Evolutionary conservation across 116 monocot genomes (phyloP), one percentile per base, ranked within the genome.

Genomic region (Dioscorea cayenensis): DNA sequence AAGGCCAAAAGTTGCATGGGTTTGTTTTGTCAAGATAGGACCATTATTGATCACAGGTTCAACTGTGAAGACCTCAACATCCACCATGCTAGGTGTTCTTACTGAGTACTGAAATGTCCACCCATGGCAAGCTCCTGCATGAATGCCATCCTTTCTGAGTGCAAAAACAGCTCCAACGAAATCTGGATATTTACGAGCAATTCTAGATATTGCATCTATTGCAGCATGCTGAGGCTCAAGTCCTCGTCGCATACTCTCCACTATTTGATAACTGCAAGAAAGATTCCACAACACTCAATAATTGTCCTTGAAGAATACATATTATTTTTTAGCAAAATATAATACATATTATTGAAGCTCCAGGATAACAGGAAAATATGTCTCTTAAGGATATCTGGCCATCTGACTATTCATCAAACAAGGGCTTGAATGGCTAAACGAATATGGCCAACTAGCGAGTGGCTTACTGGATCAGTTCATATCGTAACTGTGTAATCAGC

Each of bases 81-180:
- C 89, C 4, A 84, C 20, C 83, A 87, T 89, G 75, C 58, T 77
- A 13, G 80, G 64, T 23, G 76, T 80, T 72, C 79, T 89, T 9
- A 95, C 85, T 9, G 95, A 85, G 73, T 95, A 95, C 69, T 95
- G 87, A 76, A 87, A 95, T 49, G 89, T 89, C 95, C 95, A 95
- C 68, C 89, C 92, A 80, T 92, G 89, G 65, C 89, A 89, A 68
- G 95, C 95, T 66, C 89, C 89, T 43, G 86, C 95, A 78, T 92
- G 92, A 20, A 75, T 66, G 19, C 95, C 95, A 70, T 85, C 77
- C 71, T 79, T 89, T 71, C 80, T 74, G 14, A 89, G 29, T 4
- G 95, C 95, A 73, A 91, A 85, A 76, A 95, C 74, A 81, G 92
- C 89, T 61, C 92, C 95, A 28, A 89, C 68, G 52, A 95, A 95